Evolutionary conservation across 768 basidiomycete species (phyloP), one percentile per base, ranked within the genome.

Genomic region (Mycena galopus): DNA sequence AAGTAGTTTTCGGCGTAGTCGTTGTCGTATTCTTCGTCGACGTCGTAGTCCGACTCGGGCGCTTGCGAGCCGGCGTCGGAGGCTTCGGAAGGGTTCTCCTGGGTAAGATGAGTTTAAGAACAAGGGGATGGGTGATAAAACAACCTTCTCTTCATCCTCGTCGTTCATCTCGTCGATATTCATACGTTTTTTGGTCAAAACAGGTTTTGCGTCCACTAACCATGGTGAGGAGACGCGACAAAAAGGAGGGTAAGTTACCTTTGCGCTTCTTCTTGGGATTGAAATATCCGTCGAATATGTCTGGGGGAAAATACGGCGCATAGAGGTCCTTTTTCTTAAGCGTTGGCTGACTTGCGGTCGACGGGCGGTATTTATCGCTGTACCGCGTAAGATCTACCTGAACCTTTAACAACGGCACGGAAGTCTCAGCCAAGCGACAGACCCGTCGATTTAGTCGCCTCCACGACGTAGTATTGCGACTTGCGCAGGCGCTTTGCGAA

Each of bases 1-100:
- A 96, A 96, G 86, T 96, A 96, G 78, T 96, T 94, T 72, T 93
- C 93, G 3, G 92, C 94, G 73, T 96, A 96, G 73, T 96, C 95
- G 75, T 96, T 95, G 81, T 96, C 95, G 77, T 96, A 95, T 76
- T 95, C 94, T 80, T 97, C 95, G 35, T 95, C 93, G 25, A 94
- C 93, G 73, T 95, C 94, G 77, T 95, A 95, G 79, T 96, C 94
- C 29, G 89, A 91, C 47, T 90, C 90, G 9, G 81, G 87, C 33
- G 81, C 88, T 76, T 92, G 91, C 14, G 93, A 93, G 25, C 89
- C 93, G 29, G 81, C 86, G 19, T 93, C 90, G 33, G 92, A 94
- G 4, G 85, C 93, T 8, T 92, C 91, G 27, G 87, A 88, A 0
- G 92, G 93, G 76, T 94, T 93, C 75, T 92, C 92, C 90, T 94